These are phyloP conservation scores for Arthrobotrys musiformis DNA, from an alignment of 2,329 filamentous ascomycete species.

Conservation along the genomic window DNA sequence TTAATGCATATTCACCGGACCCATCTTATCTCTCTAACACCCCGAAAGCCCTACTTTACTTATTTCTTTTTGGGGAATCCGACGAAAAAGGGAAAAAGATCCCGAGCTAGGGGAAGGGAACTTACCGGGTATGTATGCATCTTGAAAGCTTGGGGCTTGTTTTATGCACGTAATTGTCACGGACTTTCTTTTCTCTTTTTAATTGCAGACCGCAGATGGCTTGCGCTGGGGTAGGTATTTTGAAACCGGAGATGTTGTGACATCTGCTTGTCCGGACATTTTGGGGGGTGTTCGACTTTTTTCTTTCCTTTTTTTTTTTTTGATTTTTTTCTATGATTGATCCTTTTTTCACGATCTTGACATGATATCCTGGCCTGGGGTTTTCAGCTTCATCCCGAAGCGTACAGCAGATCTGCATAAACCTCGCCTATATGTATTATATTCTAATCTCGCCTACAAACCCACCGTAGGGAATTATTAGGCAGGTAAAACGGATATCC, in stretches of 20 bases:
- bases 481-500: no score
- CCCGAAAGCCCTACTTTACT: background rate
- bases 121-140: conserved; percentile 16
- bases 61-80: background rate
- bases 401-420: no score
- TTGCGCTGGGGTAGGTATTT: background rate
- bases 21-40: conserved; percentile 1
- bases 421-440: background rate
- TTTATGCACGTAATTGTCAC: conserved; percentile 19
- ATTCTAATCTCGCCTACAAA: conserved; percentile 13
- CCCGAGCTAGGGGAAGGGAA: conserved; percentile 10
- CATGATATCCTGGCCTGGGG: conserved; percentile 3
- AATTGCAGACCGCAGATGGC: background rate
- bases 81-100: conserved; percentile 17
- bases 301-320: background rate
- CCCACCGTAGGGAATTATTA: background rate
- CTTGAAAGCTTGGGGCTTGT: conserved; percentile 12
- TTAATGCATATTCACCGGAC: conserved; percentile 29
- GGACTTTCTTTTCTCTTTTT: background rate
- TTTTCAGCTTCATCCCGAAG: no score
- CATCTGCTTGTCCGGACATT: no score
- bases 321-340: no score
- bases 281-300: no score
- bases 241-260: background rate
- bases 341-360: conserved; percentile 14